Percentiles rank a stretch among this genome's conserved stretches.
Conservation (phyloP, 257 asterid species). For the Coffea eugenioides region DNA sequence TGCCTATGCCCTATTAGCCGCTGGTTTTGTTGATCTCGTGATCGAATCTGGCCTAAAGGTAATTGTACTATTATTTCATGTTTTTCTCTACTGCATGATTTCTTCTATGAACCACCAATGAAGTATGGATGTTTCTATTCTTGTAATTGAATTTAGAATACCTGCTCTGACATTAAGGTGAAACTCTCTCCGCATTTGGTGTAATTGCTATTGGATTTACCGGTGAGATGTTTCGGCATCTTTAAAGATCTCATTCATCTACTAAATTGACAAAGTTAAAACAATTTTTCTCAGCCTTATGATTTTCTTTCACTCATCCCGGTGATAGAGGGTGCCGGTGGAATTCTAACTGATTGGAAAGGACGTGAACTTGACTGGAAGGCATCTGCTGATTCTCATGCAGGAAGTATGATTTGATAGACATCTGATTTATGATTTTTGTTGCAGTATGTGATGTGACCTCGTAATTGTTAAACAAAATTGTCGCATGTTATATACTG, state of each 20-base stretch:
- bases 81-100: background rate
- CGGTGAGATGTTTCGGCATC: background rate
- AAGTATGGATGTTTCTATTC: background rate
- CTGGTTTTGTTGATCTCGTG: slow-evolving; percentile 91
- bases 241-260: background rate
- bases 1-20: slow-evolving; percentile 91
- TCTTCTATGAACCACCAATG: background rate
- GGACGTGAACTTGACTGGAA: slow-evolving; percentile 76
- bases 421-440: background rate
- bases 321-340: slow-evolving; percentile 96
- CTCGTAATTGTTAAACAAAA: background rate
- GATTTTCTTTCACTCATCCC: slow-evolving; percentile 93
- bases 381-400: slow-evolving; percentile 65
- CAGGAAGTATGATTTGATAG: slow-evolving; percentile 46
- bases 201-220: background rate
- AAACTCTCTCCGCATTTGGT: background rate
- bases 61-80: slow-evolving; percentile 6
- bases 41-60: slow-evolving; percentile 96
- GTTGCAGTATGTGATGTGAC: background rate
- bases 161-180: background rate
- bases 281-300: slow-evolving; percentile 63
- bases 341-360: slow-evolving; percentile 82
- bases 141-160: background rate
- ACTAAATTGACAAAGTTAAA: background rate
- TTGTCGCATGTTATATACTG: background rate